Evolutionary conservation across 2,329 filamentous ascomycete genomes (phyloP), one percentile per base, ranked within the genome.

Genomic region (Cercospora sp.): DNA sequence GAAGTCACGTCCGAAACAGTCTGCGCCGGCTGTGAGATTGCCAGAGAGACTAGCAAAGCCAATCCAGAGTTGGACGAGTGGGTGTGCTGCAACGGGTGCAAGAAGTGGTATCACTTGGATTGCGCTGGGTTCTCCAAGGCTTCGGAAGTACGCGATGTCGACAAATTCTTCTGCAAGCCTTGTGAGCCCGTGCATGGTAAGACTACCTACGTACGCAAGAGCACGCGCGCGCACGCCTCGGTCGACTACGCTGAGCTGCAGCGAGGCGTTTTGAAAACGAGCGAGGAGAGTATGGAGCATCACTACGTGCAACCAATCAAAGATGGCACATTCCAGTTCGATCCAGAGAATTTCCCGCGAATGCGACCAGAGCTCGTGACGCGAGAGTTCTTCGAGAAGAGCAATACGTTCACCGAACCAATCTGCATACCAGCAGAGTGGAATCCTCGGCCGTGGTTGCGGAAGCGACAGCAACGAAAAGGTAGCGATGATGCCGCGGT

Each of bases 181-280:
- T 91, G 89, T 76, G 86, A 87, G 69, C 84, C 86, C 23, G 79
- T 82, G 12, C 84, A 88, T 78, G 89, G 89, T 20, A 84, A 85
- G 72, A 90, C 88, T 26, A 91, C 89, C 1, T 89, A 81, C 77
- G 87, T 90, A 57, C 86, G 89, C 69, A 90, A 90, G 75, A 90
- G 89, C 23, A 84, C 85, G 58, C 84, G 89, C 63, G 87, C 88
- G 33, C 87, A 89, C 73, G 88, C 87, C 36, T 85, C 86, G 16
- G 89, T 90, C 67, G 89, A 91, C 75, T 91, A 91, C 77, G 88
- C 88, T 60, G 88, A 88, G 59, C 81, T 91, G 48, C 88, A 90
- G 72, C 86, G 89, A 76, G 89, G 89, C 48, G 83, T 90, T 13
- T 81, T 90, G 63, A 89, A 89, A 76, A 88, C 88, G 1, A 87